Base-by-base conservation (phyloP, 2,329 filamentous ascomycete genomes). In the Davidsoniella eucalypti region DNA sequence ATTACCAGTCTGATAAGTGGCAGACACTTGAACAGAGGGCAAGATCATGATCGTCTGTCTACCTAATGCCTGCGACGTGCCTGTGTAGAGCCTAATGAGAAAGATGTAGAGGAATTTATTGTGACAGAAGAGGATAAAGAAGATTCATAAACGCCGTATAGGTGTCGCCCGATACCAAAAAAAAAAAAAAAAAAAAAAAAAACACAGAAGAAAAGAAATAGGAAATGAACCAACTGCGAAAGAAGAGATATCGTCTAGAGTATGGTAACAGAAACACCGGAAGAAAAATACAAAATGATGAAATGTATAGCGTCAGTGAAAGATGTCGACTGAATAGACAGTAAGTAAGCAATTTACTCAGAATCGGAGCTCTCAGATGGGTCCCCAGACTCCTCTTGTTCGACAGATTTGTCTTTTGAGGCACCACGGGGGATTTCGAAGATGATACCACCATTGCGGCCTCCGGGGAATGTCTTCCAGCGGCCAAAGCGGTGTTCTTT, bases 401-500 rank as follows among this genome's bases (percentile, higher is more conserved):
- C 42, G 59, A 58, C 57, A 66, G 57, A 59, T 66, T 69, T 23
- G 18, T 38, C 37, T 25, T 46, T 41, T 12, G 17, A 21, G 36
- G 51, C 44, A 23, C 51, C 51, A 23, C 51, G 43, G 12, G 83
- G 76, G 33, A 95, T 76, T 62, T 94, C 87, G 61, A 94, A 93
- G 8, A 95, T 74, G 21, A 92, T 75, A n/a, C 84, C 84, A 5
- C 86, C 85, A 61, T 94, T 95, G 56, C 80, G 81, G 3, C 79
- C 86, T 6, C 68, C 69, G 43, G 65, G 63, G 21, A 72, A 63
- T 52, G 73, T 73, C 65, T 81, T 81, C 87, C 87, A 96, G 55
- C 84, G 73, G 3, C 87, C 92, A 40, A 95, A 68, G 42, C 87
- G 76, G 64, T 88, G 84, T 65, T 95, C 86, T 60, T 84, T 90